Base-by-base conservation (phyloP, 257 asterid species). In the Fraxinus anomala region DNA sequence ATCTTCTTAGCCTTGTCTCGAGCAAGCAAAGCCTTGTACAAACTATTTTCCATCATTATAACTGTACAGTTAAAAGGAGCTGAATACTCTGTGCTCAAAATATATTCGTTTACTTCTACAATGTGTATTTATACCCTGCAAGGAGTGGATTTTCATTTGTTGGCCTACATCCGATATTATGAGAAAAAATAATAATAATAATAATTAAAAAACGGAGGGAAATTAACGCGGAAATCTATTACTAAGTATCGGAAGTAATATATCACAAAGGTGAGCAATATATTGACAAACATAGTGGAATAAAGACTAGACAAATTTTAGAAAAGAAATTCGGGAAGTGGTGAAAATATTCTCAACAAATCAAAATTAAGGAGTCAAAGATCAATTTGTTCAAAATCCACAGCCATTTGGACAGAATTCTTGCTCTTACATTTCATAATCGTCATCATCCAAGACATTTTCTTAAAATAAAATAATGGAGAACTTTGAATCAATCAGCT, bases 401-500 rank as follows among this genome's bases (percentile, higher is more conserved):
- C 36, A 16, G 54, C 71, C 69, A 49, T 39, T 42, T 37, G 40
- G 71, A 36, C 56, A 30, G 26, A 73, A 40, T 70, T 21, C 28
- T n/a, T 59, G 31, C 34, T 68, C 51, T 75, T 47, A 75, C 72
- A 36, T 63, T 85, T 44, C 67, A 23, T 59, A 23, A 77, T 77
- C 78, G 68, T 84, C 90, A 34, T 83, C 87, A 90, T 79, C 85
- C 63, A 75, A 68, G 49, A 76, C 82, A 83, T 73, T 70, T 67
- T 34, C 44, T 76, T 39, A 33, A 73, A 73, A 30, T 36, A 68
- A 66, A 19, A 42, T 24, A 72, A 39, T 24, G n/a, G 28, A 21
- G 36, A 34, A 33, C 7, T 74, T 61, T 40, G 69, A 73, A 76
- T 40, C 56, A 47, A 76, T 85, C 80, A 89, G 83, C 87, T 86